These are phyloP conservation scores for Castanea mollissima DNA, from an alignment of 306 rosid genomes.

Conservation along the genomic window DNA sequence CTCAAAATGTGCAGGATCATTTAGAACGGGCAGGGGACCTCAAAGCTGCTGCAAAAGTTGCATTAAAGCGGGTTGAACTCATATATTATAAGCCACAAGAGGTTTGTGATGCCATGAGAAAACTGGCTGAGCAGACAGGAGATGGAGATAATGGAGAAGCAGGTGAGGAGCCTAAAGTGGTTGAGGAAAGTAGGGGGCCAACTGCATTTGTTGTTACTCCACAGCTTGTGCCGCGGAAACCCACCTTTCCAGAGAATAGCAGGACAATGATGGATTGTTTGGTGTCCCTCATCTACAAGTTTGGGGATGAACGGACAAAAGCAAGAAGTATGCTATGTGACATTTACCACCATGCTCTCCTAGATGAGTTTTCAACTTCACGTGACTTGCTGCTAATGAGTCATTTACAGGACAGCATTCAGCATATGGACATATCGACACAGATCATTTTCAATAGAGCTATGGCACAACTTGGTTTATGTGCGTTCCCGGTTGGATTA, in stretches of 20 bases:
- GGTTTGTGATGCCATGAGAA: conserved; percentile 93
- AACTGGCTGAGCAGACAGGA: conserved; percentile 68
- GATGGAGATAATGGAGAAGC: conserved; percentile 45
- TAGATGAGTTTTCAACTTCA: conserved; percentile 73
- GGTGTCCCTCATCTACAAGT: conserved; percentile 79
- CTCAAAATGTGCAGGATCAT: conserved; percentile 93
- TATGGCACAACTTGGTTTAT: conserved; percentile 91
- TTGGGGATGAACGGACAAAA: conserved; percentile 90
- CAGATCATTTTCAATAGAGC: conserved; percentile 95
- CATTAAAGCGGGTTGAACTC: conserved; percentile 78
- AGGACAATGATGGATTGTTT: conserved; percentile 75
- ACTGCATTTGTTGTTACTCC: conserved; percentile 74
- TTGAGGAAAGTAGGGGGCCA: conserved; percentile 69
- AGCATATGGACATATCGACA: conserved; percentile 88
- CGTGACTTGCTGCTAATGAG: conserved; percentile 96
- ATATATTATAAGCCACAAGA: conserved; percentile 91
- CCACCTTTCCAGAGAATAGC: conserved; percentile 77
- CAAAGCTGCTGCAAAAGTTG: conserved; percentile 81
- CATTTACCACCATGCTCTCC: conserved; percentile 89
- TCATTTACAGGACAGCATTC: conserved; percentile 88
- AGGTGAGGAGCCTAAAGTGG: conserved; percentile 46
- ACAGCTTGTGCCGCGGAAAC: conserved; percentile 74
- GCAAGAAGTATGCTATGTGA: conserved; percentile 98
- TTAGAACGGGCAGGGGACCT: conserved; percentile 60
- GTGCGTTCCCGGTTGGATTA: conserved; percentile 80